Evolutionary conservation across 176 grass and related monocot species (phyloP), one percentile per base, ranked within the genome.

Genomic region (Bonia amplexicaulis): DNA sequence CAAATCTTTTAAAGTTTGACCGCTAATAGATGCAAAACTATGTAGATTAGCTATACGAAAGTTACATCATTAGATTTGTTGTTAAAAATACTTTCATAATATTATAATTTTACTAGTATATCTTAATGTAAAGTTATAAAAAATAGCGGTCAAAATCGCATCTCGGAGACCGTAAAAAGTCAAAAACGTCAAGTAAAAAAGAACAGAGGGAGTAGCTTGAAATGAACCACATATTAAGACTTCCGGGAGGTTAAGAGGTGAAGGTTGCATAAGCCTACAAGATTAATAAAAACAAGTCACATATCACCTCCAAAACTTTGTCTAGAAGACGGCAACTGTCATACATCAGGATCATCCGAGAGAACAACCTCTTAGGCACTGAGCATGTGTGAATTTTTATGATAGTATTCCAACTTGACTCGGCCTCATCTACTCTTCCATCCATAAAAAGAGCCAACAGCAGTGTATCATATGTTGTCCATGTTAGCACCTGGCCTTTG

Each of bases 401-500:
- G 73, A 96, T 80, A 66, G 49, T 88, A 75, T 72, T 88, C 85
- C 94, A 98, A 79, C 92, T 54, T 40, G 78, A 85, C 78, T 92
- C 88, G 14, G 67, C 88, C 61, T 96, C 96, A 35, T 94, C 96
- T 78, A 96, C 66, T 27, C 91, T 93, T 67, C 81, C 91, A 72
- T 89, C 90, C 93, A 99, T 96, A 88, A 81, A 86, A 90, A 96
- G 91, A 79, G 96, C 88, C 53, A 94, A 44, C 6, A 99, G 46
- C 71, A 99, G 67, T 17, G 82, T 89, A 80, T 96, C 93, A 82
- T 94, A 96, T 16, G 90, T 96, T 48, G 87, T 72, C 96, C 91
- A 93, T 53, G 93, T 99, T 55, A 96, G 69, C 70, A 90, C 81
- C 86, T 99, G 91, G 11, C 91, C 96, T 85, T 96, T 99, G 90